Evolutionary conservation across 805 yeast species (phyloP).

Genomic region (Helenozyma rhizophorensis): DNA sequence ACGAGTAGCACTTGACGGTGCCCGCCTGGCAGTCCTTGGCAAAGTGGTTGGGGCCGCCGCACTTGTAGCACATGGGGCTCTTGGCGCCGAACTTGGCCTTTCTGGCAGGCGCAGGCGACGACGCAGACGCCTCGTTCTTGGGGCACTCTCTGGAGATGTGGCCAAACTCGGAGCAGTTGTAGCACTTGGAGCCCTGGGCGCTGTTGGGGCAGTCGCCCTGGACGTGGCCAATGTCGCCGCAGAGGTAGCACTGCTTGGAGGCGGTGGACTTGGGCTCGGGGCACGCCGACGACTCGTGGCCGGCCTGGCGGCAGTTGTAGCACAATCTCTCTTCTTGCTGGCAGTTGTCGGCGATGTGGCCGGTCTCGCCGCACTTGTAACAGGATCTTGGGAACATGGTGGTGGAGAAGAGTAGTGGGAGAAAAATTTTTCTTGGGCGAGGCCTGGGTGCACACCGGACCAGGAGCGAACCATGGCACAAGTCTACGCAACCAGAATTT

Average conservation of each 20-base stretch:
- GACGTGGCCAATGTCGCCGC: conserved; percentile 88
- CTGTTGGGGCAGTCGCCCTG: conserved; percentile 76
- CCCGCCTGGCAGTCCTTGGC: conserved; percentile 85
- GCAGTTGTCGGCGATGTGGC: conserved; percentile 88
- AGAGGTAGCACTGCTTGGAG: conserved; percentile 87
- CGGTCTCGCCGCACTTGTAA: conserved; percentile 88
- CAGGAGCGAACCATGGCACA: too few relatives aligned
- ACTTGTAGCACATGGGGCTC: conserved; percentile 73
- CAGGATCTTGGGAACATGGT: conserved; percentile 64
- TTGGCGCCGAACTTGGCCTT: conserved; percentile 22
- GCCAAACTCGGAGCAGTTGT: conserved; percentile 72
- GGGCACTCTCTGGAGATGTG: conserved; percentile 79
- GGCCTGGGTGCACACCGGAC: too few relatives aligned
- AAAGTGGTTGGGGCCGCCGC: conserved; percentile 91
- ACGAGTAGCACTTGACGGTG: conserved; percentile 78
- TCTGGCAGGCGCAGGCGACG: conserved; percentile 18
- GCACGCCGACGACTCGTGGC: conserved; percentile 86
- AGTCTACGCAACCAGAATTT: too few relatives aligned
- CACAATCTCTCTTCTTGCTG: conserved; percentile 80
- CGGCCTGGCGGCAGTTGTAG: conserved; percentile 88
- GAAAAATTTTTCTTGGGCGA: conserved; percentile 10
- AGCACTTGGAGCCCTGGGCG: conserved; percentile 69
- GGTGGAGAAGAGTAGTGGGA: background rate
- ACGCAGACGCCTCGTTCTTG: conserved; percentile 32
- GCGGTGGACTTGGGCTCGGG: conserved; percentile 82